These are phyloP conservation scores for Stephania japonica DNA, from an alignment of 164 flowering plant species.

Conservation along the genomic window DNA sequence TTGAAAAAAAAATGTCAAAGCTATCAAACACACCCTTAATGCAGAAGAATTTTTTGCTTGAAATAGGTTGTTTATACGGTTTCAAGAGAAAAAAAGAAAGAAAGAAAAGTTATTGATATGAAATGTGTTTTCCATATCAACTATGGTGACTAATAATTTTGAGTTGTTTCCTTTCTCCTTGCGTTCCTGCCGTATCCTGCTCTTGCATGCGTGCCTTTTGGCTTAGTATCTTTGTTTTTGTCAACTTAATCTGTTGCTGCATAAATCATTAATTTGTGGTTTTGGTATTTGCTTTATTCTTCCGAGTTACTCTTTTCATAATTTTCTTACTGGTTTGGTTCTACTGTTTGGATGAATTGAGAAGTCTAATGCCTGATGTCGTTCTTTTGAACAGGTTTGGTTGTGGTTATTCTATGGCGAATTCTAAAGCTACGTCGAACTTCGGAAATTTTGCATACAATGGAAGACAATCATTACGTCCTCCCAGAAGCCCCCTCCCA, in stretches of 20 bases:
- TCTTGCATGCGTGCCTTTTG: background rate
- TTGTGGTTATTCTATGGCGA: constrained; percentile 43
- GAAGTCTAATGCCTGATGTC: background rate
- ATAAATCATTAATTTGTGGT: background rate
- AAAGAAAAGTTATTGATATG: background rate
- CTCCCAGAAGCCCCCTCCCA: constrained; percentile 85
- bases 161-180: background rate
- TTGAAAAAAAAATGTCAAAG: too few relatives aligned
- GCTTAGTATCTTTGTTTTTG: background rate
- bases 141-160: background rate
- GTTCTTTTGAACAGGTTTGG: constrained; percentile 20
- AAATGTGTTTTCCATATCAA: background rate
- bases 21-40: too few relatives aligned
- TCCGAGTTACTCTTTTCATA: background rate
- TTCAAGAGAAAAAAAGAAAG: too few relatives aligned
- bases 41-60: background rate
- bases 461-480: constrained; percentile 69
- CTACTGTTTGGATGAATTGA: background rate
- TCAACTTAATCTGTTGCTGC: background rate
- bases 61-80: background rate
- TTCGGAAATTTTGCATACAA: constrained; percentile 36
- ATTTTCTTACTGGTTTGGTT: background rate
- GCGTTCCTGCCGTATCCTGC: background rate
- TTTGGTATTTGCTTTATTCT: background rate
- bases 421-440: constrained; percentile 53